Evolutionary conservation across 2,329 filamentous ascomycete species (phyloP), one percentile per base, ranked within the genome.

Genomic region (Hypoxylon sp.): DNA sequence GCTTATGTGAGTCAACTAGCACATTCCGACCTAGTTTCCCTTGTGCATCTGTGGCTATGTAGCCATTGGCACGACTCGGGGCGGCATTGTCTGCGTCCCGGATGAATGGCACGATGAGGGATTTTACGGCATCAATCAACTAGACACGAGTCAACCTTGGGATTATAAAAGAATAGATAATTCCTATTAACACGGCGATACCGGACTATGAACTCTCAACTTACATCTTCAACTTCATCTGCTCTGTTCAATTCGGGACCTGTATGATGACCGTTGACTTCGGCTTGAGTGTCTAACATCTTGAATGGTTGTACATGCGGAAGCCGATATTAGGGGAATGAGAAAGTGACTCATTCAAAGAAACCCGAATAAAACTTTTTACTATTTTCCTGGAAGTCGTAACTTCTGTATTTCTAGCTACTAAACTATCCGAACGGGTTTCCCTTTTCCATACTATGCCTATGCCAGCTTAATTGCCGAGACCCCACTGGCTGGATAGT

Each of bases 91-190:
- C 91, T 43, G 92, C 90, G n/a, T 85, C 82, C 67, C 82, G 85
- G 73, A 95, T 89, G 78, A 91, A 94, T 0, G 90, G 89, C 19
- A 93, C 81, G 63, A 94, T 86, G 60, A 93, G 83, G 7, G 84
- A 81, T 79, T 90, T 87, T 52, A 94, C 87, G 2, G 90, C 87
- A 60, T 86, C 83, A 52, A 94, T 85, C 50, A 94, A 85, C 91
- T 94, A 41, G 7, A 2, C 2, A 5, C n/a, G 10, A 3, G 68
- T 69, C 32, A 65, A 69, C 48, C 21, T 62, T 32, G 34, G 2
- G 13, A 25, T n/a, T 58, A 3, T 52, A 19, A 11, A 2, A 17
- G 21, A 46, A 19, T 51, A 14, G 4, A 9, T 17, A 19, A 23
- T 38, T 17, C 11, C 2, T 19, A 14, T 23, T n/a, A 2, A 21